These are phyloP conservation scores for Nothophoma quercina DNA, from an alignment of 2,329 filamentous ascomycete genomes.

Conservation along the genomic window DNA sequence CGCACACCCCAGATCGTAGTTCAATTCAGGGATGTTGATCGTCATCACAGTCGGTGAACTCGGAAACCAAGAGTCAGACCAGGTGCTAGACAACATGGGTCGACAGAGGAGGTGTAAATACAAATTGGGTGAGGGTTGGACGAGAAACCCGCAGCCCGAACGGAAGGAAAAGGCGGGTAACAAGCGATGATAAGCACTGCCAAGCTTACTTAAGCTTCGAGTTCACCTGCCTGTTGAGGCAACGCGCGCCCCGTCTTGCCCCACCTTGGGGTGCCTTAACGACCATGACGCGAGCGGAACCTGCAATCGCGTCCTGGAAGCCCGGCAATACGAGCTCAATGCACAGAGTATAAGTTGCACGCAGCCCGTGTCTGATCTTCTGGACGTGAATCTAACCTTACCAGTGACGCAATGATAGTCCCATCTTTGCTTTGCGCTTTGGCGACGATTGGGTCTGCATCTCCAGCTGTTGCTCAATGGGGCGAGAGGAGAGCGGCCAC, in stretches of 20 bases:
- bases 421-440: constrained; percentile 13
- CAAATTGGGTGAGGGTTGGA: no score
- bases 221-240: constrained; percentile 21
- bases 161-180: constrained; percentile 3
- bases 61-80: no score
- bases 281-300: constrained; percentile 16
- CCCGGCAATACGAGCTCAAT: neutral
- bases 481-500: constrained; percentile 21
- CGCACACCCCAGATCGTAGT: no score
- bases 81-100: no score
- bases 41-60: no score
- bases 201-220: constrained; percentile 26
- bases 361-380: neutral
- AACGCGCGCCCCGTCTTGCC: constrained; percentile 13
- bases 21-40: no score
- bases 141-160: no score
- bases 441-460: constrained; percentile 9
- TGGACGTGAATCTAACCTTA: neutral
- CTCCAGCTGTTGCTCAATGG: constrained; percentile 6
- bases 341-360: constrained; percentile 1
- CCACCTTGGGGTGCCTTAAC: constrained; percentile 10
- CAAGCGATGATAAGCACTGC: constrained; percentile 27
- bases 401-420: constrained; percentile 18
- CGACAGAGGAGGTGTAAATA: no score
- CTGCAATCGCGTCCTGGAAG: constrained; percentile 1